phyloP scores from a whole-genome alignment of 805 yeast species.

The Saturnispora zaruensis region DNA sequence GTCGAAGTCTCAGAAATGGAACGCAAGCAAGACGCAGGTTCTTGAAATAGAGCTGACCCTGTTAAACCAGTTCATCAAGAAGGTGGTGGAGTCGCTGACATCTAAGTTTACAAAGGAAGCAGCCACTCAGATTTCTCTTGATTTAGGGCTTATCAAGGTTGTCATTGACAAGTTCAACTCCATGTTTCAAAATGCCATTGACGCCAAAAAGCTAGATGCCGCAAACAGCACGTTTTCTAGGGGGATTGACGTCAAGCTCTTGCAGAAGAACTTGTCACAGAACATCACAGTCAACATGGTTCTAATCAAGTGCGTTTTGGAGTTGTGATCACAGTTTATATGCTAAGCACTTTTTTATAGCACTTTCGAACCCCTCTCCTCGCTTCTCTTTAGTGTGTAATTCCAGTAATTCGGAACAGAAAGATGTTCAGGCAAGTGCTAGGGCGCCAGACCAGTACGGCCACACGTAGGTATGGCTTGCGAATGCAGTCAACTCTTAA shows the following conservation, averaged over 20 bases:
- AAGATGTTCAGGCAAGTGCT: slow-evolving; percentile 1
- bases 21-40: slow-evolving; percentile 2
- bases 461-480: neutral
- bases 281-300: slow-evolving; percentile 1
- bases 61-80: slow-evolving; percentile 4
- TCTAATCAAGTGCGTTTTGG: slow-evolving; percentile 3
- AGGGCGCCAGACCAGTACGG: neutral
- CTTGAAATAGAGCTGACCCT: slow-evolving; percentile 1
- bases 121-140: slow-evolving; percentile 3
- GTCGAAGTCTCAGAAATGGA: slow-evolving; percentile 18
- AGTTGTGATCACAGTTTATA: neutral
- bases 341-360: neutral
- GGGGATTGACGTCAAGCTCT: neutral
- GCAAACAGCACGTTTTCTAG: neutral
- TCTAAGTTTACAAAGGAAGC: neutral
- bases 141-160: neutral
- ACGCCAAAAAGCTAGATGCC: neutral
- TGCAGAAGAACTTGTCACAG: neutral
- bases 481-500: neutral
- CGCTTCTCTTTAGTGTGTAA: neutral
- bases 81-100: slow-evolving; percentile 4
- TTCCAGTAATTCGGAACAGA: neutral
- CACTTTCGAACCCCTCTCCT: neutral
- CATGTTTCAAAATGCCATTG: neutral
- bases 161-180: slow-evolving; percentile 1